phyloP scores from a whole-genome alignment of 1,284 basidiomycete species.

The Sporisorium exsertum region DNA sequence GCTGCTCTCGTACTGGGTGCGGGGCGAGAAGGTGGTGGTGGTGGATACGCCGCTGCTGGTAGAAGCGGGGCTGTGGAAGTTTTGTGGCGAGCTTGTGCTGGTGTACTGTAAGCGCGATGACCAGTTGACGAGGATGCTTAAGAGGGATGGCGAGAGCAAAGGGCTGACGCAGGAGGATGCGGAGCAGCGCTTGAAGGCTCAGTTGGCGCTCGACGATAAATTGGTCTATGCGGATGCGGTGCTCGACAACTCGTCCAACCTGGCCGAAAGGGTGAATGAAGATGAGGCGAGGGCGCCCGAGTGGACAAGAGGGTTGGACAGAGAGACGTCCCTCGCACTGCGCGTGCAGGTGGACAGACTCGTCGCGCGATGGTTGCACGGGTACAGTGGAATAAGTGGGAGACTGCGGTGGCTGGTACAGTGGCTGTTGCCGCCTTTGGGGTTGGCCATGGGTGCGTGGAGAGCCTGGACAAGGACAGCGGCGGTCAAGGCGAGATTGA shows the following conservation, averaged over 20 bases:
- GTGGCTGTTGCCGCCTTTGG: slow-evolving; percentile 86
- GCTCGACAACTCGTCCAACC: slow-evolving; percentile 86
- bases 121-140: slow-evolving; percentile 65
- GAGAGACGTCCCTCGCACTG: slow-evolving; percentile 37
- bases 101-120: slow-evolving; percentile 76
- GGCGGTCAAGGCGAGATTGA: slow-evolving; percentile 30
- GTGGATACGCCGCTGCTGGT: slow-evolving; percentile 94
- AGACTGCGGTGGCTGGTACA: slow-evolving; percentile 77
- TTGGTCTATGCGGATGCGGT: slow-evolving; percentile 85
- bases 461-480: slow-evolving; percentile 37
- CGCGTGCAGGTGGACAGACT: slow-evolving; percentile 78
- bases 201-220: slow-evolving; percentile 84
- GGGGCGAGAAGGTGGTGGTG: slow-evolving; percentile 82
- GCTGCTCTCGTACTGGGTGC: slow-evolving; percentile 80
- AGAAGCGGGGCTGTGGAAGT: slow-evolving; percentile 87
- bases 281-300: slow-evolving; percentile 12
- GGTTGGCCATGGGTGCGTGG: slow-evolving; percentile 70
- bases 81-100: slow-evolving; percentile 84
- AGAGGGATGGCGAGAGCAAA: slow-evolving; percentile 49
- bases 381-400: slow-evolving; percentile 73
- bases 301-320: slow-evolving; percentile 25
- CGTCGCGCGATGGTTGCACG: slow-evolving; percentile 73
- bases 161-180: slow-evolving; percentile 74
- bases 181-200: slow-evolving; percentile 79
- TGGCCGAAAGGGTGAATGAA: slow-evolving; percentile 44